Evolutionary conservation across 169 alveolate genomes (phyloP), one percentile per base, ranked within the genome.

Genomic region (Plasmodium malariae): DNA sequence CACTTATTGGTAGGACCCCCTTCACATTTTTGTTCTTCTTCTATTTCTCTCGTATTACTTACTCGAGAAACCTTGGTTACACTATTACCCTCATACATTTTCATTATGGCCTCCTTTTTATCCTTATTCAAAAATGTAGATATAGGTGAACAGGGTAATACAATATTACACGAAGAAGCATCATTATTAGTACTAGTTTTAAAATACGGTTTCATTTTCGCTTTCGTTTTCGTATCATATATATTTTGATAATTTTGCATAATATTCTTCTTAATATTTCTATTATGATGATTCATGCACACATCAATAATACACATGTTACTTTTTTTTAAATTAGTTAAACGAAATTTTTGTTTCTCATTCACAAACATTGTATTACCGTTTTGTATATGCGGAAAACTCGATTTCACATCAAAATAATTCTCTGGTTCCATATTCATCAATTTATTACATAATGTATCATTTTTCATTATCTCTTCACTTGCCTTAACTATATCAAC

Each of bases 131-230:
- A n/a, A n/a, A n/a, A n/a, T n/a, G n/a, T n/a, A n/a, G n/a, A n/a
- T n/a, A n/a, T n/a, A n/a, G n/a, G n/a, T 60, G 74, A 37, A 24
- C 57, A 67, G 0, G 74, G 32, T 37, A 67, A 67, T 19, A 36
- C 2, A 67, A 26, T 60, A 24, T 60, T 28, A 26, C 71, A 24
- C 36, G 45, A 14, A 24, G 26, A 60, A 28, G 19, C 1, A 3
- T 0, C 30, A 3, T n/a, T 30, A 48, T 71, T 48, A 17, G 3
- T 30, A 17, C 34, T 34, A 30, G 21, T 54, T 19, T 71, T 71
- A n/a, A 54, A 26, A 49, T 28, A 7, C n/a, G 12, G 9, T 28
- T 71, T n/a, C n/a, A n/a, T 48, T 28, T n/a, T 14, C 14, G 2
- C 26, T 28, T 60, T n/a, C n/a, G n/a, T n/a, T n/a, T n/a, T n/a